Evolutionary conservation across 768 basidiomycete genomes (phyloP), one percentile per base, ranked within the genome.

Genomic region (Pulveroboletus sp.): DNA sequence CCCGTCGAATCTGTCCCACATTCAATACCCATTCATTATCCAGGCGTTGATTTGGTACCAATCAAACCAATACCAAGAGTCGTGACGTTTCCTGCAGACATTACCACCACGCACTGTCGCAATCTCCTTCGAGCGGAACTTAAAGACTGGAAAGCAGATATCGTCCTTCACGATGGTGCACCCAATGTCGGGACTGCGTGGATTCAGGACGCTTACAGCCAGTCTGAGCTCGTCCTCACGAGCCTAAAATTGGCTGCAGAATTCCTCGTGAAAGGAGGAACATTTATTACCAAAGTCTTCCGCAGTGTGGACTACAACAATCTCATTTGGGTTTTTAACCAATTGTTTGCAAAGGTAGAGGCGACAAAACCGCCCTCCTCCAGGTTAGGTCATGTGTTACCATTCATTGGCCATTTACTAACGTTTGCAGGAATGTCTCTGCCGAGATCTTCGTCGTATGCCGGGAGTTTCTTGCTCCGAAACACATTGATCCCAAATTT

Each of bases 391-490:
- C 8, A 24, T 36, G 27, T 34, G 34, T 40, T 30, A 16, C 29
- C 26, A 29, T 17, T 7, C 34, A 24, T 8, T 1, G n/a, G n/a
- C n/a, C 27, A 19, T 44, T 48, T 32, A 44, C 22, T 7, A 1
- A 30, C 19, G 34, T 32, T 44, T 30, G 14, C 32, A 94, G 94
- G 73, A 97, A 95, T 72, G 96, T 99, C 37, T 99, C 96, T 37
- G 96, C 96, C 12, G 96, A 99, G 71, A 99, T 99, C 64, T 99
- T 99, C 76, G 96, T 99, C 59, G 91, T 97, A 43, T 99, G 96
- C 69, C 86, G 86, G 49, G 91, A 90, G 50, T 99, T 92, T 73
- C 79, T 91, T 49, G 93, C 94, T 9, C 96, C 96, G 3, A 93
- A 90, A 68, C 79, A 86, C 59, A 95, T 99, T 60, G 96, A 99